Conservation (phyloP, 805 yeast genomes). For the Isabelozyma pseudorhagii region DNA sequence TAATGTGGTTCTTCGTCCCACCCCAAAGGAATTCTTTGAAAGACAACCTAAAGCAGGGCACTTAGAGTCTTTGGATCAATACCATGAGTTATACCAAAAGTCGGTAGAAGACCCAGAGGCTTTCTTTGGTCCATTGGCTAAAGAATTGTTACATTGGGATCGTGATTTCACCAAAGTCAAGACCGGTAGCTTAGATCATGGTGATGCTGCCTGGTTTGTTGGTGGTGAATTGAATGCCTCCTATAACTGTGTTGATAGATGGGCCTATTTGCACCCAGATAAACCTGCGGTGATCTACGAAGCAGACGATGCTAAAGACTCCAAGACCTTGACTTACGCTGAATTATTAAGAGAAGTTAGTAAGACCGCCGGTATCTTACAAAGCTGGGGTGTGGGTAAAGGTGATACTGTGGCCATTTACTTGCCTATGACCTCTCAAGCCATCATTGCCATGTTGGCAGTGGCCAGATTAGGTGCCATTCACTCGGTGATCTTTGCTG, state of each 20-base stretch:
- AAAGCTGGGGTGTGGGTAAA: slow-evolving; percentile 80
- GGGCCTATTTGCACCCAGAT: slow-evolving; percentile 83
- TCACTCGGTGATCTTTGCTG: slow-evolving; percentile 96
- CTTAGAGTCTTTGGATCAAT: slow-evolving; percentile 59
- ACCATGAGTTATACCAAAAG: slow-evolving; percentile 49
- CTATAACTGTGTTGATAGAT: slow-evolving; percentile 93
- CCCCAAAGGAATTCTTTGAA: slow-evolving; percentile 53
- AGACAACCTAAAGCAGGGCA: slow-evolving; percentile 63
- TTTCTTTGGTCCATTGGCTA: slow-evolving; percentile 57
- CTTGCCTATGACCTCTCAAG: slow-evolving; percentile 97
- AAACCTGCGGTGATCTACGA: slow-evolving; percentile 85
- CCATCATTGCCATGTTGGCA: slow-evolving; percentile 90
- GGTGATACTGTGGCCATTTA: slow-evolving; percentile 97
- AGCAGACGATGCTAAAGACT: slow-evolving; percentile 84
- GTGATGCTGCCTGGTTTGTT: slow-evolving; percentile 88
- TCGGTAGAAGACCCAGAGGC: slow-evolving; percentile 53
- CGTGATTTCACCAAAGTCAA: slow-evolving; percentile 45
- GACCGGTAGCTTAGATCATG: slow-evolving; percentile 42
- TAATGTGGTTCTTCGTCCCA: slow-evolving; percentile 43
- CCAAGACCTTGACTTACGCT: slow-evolving; percentile 74
- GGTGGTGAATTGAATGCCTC: slow-evolving; percentile 92
- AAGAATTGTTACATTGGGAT: slow-evolving; percentile 50
- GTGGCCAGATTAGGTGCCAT: slow-evolving; percentile 92
- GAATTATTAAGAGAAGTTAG: slow-evolving; percentile 83
- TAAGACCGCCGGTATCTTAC: slow-evolving; percentile 79